Evolutionary conservation across 371 early-diverging fungal species (phyloP), one percentile per base, ranked within the genome.

Genomic region (Syncephalastrum racemosum): DNA sequence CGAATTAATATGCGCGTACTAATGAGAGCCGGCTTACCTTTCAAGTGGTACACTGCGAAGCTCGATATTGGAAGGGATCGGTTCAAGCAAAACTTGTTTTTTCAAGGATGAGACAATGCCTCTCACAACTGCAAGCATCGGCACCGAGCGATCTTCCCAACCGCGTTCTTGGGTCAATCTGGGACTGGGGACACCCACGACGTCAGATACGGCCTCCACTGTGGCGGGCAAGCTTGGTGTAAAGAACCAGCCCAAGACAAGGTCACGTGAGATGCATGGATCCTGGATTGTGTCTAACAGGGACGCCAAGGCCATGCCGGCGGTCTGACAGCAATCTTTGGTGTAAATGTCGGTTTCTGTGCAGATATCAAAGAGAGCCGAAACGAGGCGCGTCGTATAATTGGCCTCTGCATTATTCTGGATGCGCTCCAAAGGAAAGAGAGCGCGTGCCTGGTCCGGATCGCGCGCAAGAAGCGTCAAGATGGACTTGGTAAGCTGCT

Each of bases 51-150:
- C 42, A 7, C 66, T 54, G 8, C 62, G 24, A 44, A 60, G 40
- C 6, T 44, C 5, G 4, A 58, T n/a, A 4, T 50, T 42, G 40
- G 50, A 10, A 19, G 71, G 64, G 31, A 73, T 63, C 8, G 59
- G 67, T 40, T 67, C 55, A 16, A 81, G 66, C 2, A 78, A 60
- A 0, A 81, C 73, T 6, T 80, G 74, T 43, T 74, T 71, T 16
- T 77, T 66, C 10, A 82, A 64, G 47, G 76, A 79, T 12, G 85
- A 81, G 13, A 82, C 69, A 39, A 82, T 43, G 25, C 85, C 85
- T 39, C 82, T 70, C 5, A 85, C 75, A 4, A 82, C 62, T 23
- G 74, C 76, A 4, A 85, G 48, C 77, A 85, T 79, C 14, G 74
- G 71, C 1, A 69, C 65, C 46, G 75, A 67, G 7, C 67, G 69